A percentile compares a stretch with the other conserved stretches of the same genome.
Evolutionary conservation across 257 asterid species (phyloP).

Genomic region (Ocimum tenuiflorum): DNA sequence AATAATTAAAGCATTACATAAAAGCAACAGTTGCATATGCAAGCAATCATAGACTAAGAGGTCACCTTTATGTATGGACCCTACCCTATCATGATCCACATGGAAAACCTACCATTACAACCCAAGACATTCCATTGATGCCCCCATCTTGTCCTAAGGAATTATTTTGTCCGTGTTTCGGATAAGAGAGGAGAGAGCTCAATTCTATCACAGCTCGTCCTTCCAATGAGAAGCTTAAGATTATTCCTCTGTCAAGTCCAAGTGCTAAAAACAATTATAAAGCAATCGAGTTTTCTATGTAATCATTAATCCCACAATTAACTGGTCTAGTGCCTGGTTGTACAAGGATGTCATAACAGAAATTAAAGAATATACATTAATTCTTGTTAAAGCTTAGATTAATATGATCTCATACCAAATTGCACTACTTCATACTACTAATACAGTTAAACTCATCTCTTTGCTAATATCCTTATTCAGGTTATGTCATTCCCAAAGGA

Average conservation of each 20-base stretch:
- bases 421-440: background rate
- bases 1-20: slow-evolving; percentile 20
- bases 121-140: slow-evolving; percentile 45
- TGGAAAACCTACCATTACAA: slow-evolving; percentile 49
- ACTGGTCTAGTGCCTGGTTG: background rate
- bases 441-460: background rate
- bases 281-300: slow-evolving; percentile 15
- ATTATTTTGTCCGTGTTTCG: slow-evolving; percentile 42
- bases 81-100: slow-evolving; percentile 56
- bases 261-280: slow-evolving; percentile 9
- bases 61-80: slow-evolving; percentile 47
- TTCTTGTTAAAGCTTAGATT: background rate
- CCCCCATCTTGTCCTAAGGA: slow-evolving; percentile 36
- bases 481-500: slow-evolving; percentile 74
- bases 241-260: slow-evolving; percentile 24
- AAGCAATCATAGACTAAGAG: slow-evolving; percentile 34
- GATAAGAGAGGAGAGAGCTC: slow-evolving; percentile 32
- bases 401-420: background rate
- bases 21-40: slow-evolving; percentile 21
- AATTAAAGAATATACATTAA: background rate
- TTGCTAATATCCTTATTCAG: slow-evolving; percentile 35
- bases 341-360: background rate
- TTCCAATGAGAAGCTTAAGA: slow-evolving; percentile 19
- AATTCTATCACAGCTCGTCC: slow-evolving; percentile 14
- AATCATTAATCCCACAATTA: slow-evolving; percentile 10